Percentiles rank a stretch among this genome's conserved stretches.
Conservation (phyloP, 2,329 filamentous ascomycete genomes). For the Juglanconis sp. region DNA sequence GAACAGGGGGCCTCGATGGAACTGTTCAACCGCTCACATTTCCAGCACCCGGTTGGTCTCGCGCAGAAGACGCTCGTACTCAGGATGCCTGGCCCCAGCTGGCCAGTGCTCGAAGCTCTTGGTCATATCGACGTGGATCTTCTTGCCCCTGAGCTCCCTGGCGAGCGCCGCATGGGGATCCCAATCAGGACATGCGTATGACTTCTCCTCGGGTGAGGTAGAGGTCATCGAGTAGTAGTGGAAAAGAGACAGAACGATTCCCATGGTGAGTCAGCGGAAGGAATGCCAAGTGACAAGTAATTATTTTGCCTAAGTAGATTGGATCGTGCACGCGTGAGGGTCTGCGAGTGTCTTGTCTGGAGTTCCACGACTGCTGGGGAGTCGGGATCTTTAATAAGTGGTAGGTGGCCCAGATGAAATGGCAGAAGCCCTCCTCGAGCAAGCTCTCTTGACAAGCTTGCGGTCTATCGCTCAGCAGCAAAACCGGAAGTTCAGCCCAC, state of each 20-base stretch:
- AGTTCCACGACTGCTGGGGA: no score
- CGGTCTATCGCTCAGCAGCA: no score
- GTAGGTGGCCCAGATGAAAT: no score
- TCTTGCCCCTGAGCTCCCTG: slow-evolving; percentile 12
- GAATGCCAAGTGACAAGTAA: not conserved
- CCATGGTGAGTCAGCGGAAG: slow-evolving; percentile 3
- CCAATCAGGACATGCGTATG: not conserved
- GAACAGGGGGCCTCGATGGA: no score
- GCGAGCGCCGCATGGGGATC: slow-evolving; percentile 12
- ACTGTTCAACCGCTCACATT: not conserved
- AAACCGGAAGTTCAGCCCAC: not conserved
- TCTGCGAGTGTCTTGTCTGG: no score
- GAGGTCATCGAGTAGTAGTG: not conserved
- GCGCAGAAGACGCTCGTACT: slow-evolving; percentile 5
- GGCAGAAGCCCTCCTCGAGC: no score
- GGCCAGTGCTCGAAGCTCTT: slow-evolving; percentile 15
- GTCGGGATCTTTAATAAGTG: no score
- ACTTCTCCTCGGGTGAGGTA: not conserved
- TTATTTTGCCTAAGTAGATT: no score
- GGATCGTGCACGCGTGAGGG: no score
- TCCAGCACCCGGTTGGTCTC: slow-evolving; percentile 11
- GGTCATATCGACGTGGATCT: slow-evolving; percentile 16
- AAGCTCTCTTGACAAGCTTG: no score
- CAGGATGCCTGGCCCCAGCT: not conserved
- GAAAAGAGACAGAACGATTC: not conserved